These are phyloP conservation scores for Eremothecium coryli DNA, from an alignment of 1,139 yeast genomes.

Conservation along the genomic window DNA sequence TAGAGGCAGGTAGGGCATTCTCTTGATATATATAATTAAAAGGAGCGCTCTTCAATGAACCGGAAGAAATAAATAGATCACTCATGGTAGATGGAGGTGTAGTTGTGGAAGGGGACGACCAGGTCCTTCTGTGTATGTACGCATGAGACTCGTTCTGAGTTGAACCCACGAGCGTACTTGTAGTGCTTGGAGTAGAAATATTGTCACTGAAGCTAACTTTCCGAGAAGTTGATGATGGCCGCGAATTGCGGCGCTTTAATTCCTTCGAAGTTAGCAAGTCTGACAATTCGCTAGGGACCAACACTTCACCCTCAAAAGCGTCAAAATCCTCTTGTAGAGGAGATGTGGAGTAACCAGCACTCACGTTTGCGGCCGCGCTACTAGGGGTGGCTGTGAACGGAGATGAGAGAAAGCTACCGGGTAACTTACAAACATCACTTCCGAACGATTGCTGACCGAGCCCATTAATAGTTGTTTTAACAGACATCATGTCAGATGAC, in stretches of 20 bases:
- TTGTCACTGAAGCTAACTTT: conserved; percentile 7
- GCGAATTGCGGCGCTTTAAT: conserved; percentile 15
- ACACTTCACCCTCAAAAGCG: conserved; percentile 13
- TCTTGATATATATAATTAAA: conserved; percentile 3
- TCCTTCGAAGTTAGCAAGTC: conserved; percentile 19
- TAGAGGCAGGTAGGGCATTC: not conserved
- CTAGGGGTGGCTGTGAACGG: too few relatives aligned
- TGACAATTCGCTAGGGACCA: conserved; percentile 17
- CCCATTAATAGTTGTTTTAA: too few relatives aligned
- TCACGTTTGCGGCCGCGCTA: too few relatives aligned
- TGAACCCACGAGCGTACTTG: too few relatives aligned
- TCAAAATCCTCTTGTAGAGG: conserved; percentile 6
- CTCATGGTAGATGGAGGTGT: conserved; percentile 6
- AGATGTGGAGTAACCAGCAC: too few relatives aligned
- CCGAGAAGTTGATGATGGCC: conserved; percentile 12
- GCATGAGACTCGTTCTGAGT: conserved; percentile 1
- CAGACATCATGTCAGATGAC: too few relatives aligned
- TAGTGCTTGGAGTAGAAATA: conserved; percentile 6
- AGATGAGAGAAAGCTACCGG: too few relatives aligned
- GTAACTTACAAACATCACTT: too few relatives aligned
- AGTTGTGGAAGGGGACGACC: conserved; percentile 1
- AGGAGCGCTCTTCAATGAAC: too few relatives aligned
- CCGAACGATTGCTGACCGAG: not conserved
- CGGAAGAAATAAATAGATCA: conserved; percentile 2
- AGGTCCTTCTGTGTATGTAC: not conserved